Base-by-base conservation (phyloP, 495 filamentous ascomycete genomes). In the Pseudomonodictys pantanalensis region DNA sequence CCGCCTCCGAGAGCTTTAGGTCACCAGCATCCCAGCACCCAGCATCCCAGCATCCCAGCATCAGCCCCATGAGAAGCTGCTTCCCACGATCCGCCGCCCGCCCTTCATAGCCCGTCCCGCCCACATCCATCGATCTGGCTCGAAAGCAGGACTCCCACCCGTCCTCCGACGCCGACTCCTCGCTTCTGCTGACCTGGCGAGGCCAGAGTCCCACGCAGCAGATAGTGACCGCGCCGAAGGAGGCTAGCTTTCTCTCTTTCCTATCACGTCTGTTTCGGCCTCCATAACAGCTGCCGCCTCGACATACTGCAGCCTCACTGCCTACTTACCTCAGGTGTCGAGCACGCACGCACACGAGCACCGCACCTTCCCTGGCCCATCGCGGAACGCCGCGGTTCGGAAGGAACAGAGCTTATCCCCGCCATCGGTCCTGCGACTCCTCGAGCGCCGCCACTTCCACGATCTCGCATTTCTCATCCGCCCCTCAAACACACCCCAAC, bases 191-290 rank as follows among this genome's bases (percentile, higher is more conserved):
- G 17, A 7, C 52, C 51, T 28, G 45, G 23, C 49, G 38, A 25
- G 32, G 52, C 30, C 56, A 55, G 26, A 43, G 35, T 32, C 62
- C 66, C 29, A 58, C 62, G 45, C 56, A 64, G 39, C 50, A 51
- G 35, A 56, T 62, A 11, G 48, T 48, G 20, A 55, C 61, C 38
- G 68, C 72, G 52, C 72, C 79, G 56, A 71, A 69, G 64, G 77
- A 81, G 66, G 73, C 72, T 46, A 75, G 73, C 68, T 79, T 77
- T 65, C 77, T 80, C 65, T 72, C 76, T 67, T 81, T 80, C 68
- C 77, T 83, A 56, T 76, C 79, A 64, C 72, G 77, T 56, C 74
- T 81, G 65, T 79, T 78, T 70, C 77, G 79, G 68, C 81, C 81
- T 53, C 81, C 81, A 51, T 84, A 81, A 80, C 68, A 55, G 43